phyloP scores from a whole-genome alignment of 306 rosid genomes.

The Sicyos baderoa region DNA sequence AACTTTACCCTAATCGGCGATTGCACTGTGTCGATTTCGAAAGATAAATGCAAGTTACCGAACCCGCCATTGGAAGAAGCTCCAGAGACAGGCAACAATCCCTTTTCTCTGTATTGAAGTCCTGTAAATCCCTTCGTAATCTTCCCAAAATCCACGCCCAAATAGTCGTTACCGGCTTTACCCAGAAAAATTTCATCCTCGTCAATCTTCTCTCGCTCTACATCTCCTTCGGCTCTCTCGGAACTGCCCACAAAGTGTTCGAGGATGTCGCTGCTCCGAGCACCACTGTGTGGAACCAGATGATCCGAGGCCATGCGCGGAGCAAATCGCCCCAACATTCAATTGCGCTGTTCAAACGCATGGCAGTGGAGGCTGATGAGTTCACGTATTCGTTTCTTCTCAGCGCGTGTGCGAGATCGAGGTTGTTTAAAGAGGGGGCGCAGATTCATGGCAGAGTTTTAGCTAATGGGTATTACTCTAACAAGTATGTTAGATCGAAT shows the following conservation, averaged over 20 bases:
- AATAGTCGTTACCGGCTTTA: conserved; percentile 31
- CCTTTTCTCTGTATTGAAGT: conserved; percentile 36
- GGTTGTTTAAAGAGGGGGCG: no score
- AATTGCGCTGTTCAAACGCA: conserved; percentile 29
- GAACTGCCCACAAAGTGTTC: no score
- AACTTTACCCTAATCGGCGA: no score
- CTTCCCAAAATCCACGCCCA: conserved; percentile 52
- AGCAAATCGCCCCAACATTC: conserved; percentile 33
- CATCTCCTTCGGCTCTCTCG: no score
- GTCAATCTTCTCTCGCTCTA: no score
- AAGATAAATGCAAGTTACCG: conserved; percentile 24
- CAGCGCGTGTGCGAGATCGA: no score
- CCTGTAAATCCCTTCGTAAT: conserved; percentile 27
- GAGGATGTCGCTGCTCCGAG: conserved; percentile 33
- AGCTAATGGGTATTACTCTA: no score
- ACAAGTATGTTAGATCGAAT: conserved; percentile 47
- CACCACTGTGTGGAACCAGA: conserved; percentile 52
- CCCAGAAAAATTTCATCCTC: conserved; percentile 42
- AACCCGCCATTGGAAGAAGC: neutral
- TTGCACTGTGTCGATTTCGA: neutral
- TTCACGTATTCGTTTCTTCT: neutral
- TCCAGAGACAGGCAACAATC: conserved; percentile 30
- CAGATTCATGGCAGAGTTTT: no score
- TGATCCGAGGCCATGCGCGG: conserved; percentile 38
- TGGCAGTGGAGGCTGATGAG: conserved; percentile 41